These are phyloP conservation scores for Ceratobasidium sp. DNA, from an alignment of 1,284 basidiomycete species.

Conservation along the genomic window DNA sequence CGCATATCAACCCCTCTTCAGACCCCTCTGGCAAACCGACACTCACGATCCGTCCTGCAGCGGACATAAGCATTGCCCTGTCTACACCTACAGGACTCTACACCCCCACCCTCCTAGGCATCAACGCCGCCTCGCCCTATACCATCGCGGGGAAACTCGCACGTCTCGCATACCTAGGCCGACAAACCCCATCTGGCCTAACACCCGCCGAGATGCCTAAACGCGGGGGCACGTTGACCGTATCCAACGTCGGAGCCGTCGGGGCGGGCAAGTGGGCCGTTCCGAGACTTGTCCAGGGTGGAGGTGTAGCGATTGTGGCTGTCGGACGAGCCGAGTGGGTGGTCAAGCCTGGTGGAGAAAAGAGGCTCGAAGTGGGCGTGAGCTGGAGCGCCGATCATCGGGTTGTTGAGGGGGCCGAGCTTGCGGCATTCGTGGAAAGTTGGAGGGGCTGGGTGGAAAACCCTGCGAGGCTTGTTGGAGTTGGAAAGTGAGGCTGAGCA, in stretches of 20 bases:
- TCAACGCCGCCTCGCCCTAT: slow-evolving; percentile 73
- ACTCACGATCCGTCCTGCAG: slow-evolving; percentile 74
- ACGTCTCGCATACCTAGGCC: slow-evolving; percentile 73
- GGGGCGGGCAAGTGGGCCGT: slow-evolving; percentile 79
- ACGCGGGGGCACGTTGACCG: slow-evolving; percentile 82
- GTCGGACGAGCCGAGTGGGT: slow-evolving; percentile 87
- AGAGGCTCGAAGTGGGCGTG: slow-evolving; percentile 78
- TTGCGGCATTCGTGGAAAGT: slow-evolving; percentile 89
- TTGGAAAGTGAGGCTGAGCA: slow-evolving; percentile 56
- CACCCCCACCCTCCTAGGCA: slow-evolving; percentile 82
- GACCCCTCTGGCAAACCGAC: slow-evolving; percentile 65
- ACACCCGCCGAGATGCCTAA: slow-evolving; percentile 74
- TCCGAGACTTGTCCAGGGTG: slow-evolving; percentile 88
- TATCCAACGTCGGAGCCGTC: slow-evolving; percentile 89
- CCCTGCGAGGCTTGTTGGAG: slow-evolving; percentile 79
- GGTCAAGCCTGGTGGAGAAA: slow-evolving; percentile 60
- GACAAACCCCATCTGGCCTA: slow-evolving; percentile 74
- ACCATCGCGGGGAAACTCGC: slow-evolving; percentile 74
- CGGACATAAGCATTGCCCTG: slow-evolving; percentile 82
- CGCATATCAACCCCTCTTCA: slow-evolving; percentile 69
- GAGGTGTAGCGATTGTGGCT: slow-evolving; percentile 91
- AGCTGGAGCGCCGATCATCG: slow-evolving; percentile 94
- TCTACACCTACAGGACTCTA: slow-evolving; percentile 88
- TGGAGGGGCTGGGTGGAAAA: slow-evolving; percentile 89
- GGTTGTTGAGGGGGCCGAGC: slow-evolving; percentile 91